Base-by-base conservation (phyloP, 73 alveolate species). In the Paramecium primaurelia region DNA sequence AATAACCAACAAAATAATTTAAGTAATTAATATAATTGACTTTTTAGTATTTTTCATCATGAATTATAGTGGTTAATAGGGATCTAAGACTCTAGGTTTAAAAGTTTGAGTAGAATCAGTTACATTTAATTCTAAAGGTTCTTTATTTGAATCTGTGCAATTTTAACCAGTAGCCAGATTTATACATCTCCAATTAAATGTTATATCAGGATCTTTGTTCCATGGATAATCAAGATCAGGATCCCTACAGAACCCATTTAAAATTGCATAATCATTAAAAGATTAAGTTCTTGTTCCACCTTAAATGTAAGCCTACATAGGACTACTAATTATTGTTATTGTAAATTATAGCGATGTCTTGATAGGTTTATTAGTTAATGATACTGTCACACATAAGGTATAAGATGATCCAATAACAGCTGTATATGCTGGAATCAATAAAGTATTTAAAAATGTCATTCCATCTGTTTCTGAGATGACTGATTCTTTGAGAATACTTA, bases 271-370 rank as follows among this genome's bases (percentile, higher is more conserved):
- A 22, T 22, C 77, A 22, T 30, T 30, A 7, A 59, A 26, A 26
- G 77, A 59, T 59, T 59, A 59, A 16, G 77, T 59, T 59, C 77
- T 59, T 59, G 77, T 59, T 59, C 77, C 77, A 59, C 77, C 77
- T 26, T 59, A 6, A 7, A 59, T 59, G 10, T 59, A 59, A 1
- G 77, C 77, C 7, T 59, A 11, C 77, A 59, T 59, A 0, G 77
- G 77, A 26, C 22, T 59, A 26, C 44, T 26, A 22, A 59, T 8
- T 9, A 59, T 30, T 26, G 20, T 59, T 12, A 30, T 30, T 26
- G 77, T 59, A 30, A 59, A 59, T 26, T 9, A 59, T 59, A 59
- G 6, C 1, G 77, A 59, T 59, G 34, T 26, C 20, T 16, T 22
- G 12, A 59, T 59, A 10, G 77, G 77, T 5, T 59, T 59, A 30